A percentile compares a stretch with the other conserved stretches of the same genome.
Conservation (phyloP, 1,139 yeast genomes). For the Pichiaceae sp. region DNA sequence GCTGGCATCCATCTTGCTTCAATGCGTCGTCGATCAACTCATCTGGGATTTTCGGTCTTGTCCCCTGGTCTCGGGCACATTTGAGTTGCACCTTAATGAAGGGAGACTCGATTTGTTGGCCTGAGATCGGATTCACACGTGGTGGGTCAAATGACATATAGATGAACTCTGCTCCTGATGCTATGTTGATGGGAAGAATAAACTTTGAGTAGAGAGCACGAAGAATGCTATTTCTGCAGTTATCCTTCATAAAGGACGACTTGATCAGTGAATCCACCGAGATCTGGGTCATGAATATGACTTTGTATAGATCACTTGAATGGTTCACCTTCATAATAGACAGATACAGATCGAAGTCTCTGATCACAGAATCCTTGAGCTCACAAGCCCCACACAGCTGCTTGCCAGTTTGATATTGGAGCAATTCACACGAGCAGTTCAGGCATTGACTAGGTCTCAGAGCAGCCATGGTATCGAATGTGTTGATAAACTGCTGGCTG, state of each 20-base stretch:
- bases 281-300: conserved; percentile 15
- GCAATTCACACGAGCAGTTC: conserved; percentile 2
- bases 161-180: conserved; percentile 20
- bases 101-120: background rate
- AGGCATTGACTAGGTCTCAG: conserved; percentile 1
- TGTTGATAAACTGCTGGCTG: no score
- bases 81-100: conserved; percentile 8
- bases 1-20: no score
- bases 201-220: conserved; percentile 19
- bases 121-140: conserved; percentile 10
- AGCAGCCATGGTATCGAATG: no score
- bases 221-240: conserved; percentile 15
- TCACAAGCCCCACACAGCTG: conserved; percentile 19
- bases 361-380: conserved; percentile 15
- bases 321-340: conserved; percentile 17
- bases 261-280: conserved; percentile 14
- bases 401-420: conserved; percentile 7
- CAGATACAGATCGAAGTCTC: conserved; percentile 16
- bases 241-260: conserved; percentile 14
- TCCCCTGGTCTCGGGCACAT: conserved; percentile 21
- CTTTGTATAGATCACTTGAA: conserved; percentile 16
- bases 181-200: conserved; percentile 19
- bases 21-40: conserved; percentile 22
- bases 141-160: conserved; percentile 2
- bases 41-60: conserved; percentile 10